These are phyloP conservation scores for Purshia tridentata DNA, from an alignment of 306 rosid genomes.

Conservation along the genomic window DNA sequence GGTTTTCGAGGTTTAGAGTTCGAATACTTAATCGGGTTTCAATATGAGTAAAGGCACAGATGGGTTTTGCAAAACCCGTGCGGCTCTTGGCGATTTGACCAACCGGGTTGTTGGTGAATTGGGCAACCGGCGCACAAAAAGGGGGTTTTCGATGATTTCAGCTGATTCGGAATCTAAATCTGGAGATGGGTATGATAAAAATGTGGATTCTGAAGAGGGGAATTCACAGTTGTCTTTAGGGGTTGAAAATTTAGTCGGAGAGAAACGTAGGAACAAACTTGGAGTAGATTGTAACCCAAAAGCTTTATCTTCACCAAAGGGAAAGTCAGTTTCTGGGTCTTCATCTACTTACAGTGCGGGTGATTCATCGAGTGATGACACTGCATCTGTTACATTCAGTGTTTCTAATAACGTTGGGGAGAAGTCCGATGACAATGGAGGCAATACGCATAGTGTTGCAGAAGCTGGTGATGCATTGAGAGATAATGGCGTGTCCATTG, in stretches of 20 bases:
- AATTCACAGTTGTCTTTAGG: constrained; percentile 31
- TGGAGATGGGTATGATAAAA: constrained; percentile 17
- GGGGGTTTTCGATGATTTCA: constrained; percentile 46
- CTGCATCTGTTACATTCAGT: constrained; percentile 16
- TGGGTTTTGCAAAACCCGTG: constrained; percentile 41
- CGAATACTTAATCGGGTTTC: constrained; percentile 11
- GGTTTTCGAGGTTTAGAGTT: constrained; percentile 1
- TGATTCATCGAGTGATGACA: constrained; percentile 15
- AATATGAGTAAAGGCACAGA: constrained; percentile 46
- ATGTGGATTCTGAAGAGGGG: constrained; percentile 18
- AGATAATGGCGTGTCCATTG: constrained; percentile 28
- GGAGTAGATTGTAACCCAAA: constrained; percentile 17
- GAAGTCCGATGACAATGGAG: constrained; percentile 18
- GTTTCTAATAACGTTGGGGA: constrained; percentile 10
- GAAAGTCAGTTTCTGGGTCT: constrained; percentile 22
- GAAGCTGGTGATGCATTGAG: constrained; percentile 31
- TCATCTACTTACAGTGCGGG: constrained; percentile 30
- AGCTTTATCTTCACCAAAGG: constrained; percentile 19
- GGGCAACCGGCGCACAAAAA: constrained; percentile 55
- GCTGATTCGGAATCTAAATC: constrained; percentile 34
- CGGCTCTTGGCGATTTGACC: constrained; percentile 55
- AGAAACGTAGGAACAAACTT: constrained; percentile 17
- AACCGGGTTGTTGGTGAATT: constrained; percentile 56
- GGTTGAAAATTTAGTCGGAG: constrained; percentile 26
- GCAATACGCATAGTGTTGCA: background rate